Evolutionary conservation across 2,329 filamentous ascomycete genomes (phyloP).

Genomic region (Alternaria angustiovoidea): DNA sequence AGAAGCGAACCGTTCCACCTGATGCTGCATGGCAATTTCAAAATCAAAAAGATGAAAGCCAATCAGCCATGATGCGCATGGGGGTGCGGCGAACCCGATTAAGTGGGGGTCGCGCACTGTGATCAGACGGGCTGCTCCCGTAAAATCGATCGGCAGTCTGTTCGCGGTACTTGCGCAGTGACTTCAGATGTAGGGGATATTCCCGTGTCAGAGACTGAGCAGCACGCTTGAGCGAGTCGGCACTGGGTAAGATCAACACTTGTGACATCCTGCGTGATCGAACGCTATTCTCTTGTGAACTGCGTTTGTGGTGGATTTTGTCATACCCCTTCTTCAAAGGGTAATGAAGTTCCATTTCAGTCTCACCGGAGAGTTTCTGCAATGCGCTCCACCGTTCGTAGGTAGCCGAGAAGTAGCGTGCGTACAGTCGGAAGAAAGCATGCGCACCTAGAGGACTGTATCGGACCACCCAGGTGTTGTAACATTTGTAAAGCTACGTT

Average conservation of each 20-base stretch:
- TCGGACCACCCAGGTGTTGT: background rate
- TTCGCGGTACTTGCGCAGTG: background rate
- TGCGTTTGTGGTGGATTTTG: background rate
- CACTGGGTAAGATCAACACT: background rate
- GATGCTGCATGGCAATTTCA: background rate
- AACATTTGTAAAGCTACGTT: background rate
- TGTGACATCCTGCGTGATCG: background rate
- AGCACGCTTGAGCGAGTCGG: background rate
- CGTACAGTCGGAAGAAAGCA: background rate
- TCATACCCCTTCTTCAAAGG: background rate
- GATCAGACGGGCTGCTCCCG: background rate
- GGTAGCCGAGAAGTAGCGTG: background rate
- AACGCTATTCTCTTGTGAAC: background rate
- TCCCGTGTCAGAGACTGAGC: background rate
- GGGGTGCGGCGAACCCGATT: background rate
- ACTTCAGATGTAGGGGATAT: background rate
- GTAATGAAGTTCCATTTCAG: background rate
- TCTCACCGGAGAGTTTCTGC: background rate
- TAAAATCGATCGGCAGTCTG: slow-evolving; percentile 3
- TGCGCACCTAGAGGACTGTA: background rate
- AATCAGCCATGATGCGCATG: background rate
- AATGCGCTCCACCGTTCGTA: background rate
- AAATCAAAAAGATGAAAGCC: background rate
- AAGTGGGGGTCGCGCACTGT: slow-evolving; percentile 3
- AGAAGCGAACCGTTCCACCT: background rate